These are phyloP conservation scores for Candida wancherniae DNA, from an alignment of 805 yeast genomes.

Conservation along the genomic window DNA sequence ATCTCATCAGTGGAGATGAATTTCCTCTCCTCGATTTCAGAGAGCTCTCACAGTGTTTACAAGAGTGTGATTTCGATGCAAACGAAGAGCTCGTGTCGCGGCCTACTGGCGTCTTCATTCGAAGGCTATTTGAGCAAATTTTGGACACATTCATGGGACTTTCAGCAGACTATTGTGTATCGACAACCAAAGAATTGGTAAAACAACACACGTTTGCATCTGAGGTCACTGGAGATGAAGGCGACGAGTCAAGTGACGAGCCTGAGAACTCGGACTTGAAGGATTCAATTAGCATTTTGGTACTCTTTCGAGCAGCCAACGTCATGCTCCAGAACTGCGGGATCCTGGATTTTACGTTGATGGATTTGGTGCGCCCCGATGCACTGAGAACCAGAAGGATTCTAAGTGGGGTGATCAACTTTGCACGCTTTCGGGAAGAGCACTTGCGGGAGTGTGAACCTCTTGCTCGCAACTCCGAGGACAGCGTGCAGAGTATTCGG, in stretches of 20 bases:
- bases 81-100: constrained; percentile 53
- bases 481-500: constrained; percentile 37
- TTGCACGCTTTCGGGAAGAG: constrained; percentile 78
- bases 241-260: constrained; percentile 4
- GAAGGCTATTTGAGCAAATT: constrained; percentile 53
- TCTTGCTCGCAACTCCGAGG: constrained; percentile 51
- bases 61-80: constrained; percentile 57
- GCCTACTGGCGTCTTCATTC: constrained; percentile 56
- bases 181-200: constrained; percentile 20
- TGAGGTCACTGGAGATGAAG: constrained; percentile 1
- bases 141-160: constrained; percentile 58
- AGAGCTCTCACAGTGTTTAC: constrained; percentile 56
- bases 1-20: constrained; percentile 31
- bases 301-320: constrained; percentile 55
- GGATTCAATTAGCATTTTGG: constrained; percentile 38
- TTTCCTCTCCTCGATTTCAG: constrained; percentile 60
- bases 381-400: constrained; percentile 56
- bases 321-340: constrained; percentile 70
- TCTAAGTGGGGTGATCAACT: constrained; percentile 79
- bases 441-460: constrained; percentile 66
- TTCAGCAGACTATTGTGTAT: constrained; percentile 22
- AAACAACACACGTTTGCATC: constrained; percentile 5
- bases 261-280: constrained; percentile 27
- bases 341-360: constrained; percentile 66
- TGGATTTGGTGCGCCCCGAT: constrained; percentile 79